These are phyloP conservation scores for Omphalea diandra DNA, from an alignment of 441 rosid genomes.

Conservation along the genomic window DNA sequence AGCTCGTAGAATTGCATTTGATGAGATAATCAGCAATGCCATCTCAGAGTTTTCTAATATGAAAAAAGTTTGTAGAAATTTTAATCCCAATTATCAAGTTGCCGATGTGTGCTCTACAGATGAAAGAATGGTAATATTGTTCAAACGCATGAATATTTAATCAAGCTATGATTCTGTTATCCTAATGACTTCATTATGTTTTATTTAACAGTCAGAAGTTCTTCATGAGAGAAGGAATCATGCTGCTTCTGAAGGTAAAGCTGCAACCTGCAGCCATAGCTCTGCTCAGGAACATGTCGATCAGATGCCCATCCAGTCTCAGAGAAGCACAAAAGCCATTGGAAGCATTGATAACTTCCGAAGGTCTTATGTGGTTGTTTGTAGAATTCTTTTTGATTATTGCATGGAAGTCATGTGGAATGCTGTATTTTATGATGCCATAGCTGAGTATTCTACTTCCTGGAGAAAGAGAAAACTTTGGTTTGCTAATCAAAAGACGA, in stretches of 20 bases:
- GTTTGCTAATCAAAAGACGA: slow-evolving; percentile 42
- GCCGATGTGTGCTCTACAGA: slow-evolving; percentile 28
- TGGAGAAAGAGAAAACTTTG: slow-evolving; percentile 82
- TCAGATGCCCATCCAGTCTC: slow-evolving; percentile 27
- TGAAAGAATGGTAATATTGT: slow-evolving; percentile 40
- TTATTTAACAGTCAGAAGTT: slow-evolving; percentile 52
- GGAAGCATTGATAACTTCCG: slow-evolving; percentile 74
- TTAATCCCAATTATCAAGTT: slow-evolving; percentile 39
- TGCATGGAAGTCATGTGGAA: slow-evolving; percentile 93
- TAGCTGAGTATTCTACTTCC: slow-evolving; percentile 48
- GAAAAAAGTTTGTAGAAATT: slow-evolving; percentile 51
- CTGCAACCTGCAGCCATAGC: slow-evolving; percentile 29
- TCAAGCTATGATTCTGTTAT: neutral
- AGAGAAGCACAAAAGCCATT: slow-evolving; percentile 51
- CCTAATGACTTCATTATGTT: slow-evolving; percentile 7
- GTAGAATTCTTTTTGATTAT: slow-evolving; percentile 57
- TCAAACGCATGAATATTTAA: slow-evolving; percentile 9
- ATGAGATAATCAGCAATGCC: slow-evolving; percentile 69
- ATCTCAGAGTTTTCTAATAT: slow-evolving; percentile 52
- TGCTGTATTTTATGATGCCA: slow-evolving; percentile 74
- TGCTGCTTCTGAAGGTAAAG: slow-evolving; percentile 32
- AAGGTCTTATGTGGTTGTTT: slow-evolving; percentile 54
- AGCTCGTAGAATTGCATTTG: slow-evolving; percentile 75
- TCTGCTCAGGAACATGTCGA: slow-evolving; percentile 24
- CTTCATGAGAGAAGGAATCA: slow-evolving; percentile 23